Conservation (phyloP, 768 basidiomycete genomes). For the Symmetrospora coprosmae region DNA sequence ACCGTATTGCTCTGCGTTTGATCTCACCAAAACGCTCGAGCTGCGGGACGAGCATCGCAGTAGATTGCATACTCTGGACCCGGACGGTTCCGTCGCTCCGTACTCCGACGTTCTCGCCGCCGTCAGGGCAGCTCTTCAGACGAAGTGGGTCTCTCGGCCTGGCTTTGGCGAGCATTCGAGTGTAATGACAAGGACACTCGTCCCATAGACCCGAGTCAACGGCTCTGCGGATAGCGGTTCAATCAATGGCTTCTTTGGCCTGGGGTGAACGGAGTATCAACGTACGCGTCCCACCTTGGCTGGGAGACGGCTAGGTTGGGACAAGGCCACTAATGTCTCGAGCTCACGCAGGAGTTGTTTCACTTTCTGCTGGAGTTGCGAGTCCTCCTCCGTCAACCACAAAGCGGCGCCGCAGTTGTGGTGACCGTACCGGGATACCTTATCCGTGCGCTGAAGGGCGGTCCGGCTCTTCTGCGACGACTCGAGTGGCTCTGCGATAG, state of each 20-base stretch:
- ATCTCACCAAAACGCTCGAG: constrained; percentile 55
- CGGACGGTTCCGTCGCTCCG: constrained; percentile 13
- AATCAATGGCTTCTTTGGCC: constrained; percentile 35
- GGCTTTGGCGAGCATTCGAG: not conserved
- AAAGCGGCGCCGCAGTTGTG: not conserved
- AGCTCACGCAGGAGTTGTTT: constrained; percentile 46
- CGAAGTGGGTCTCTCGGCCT: not conserved
- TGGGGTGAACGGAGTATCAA: constrained; percentile 33
- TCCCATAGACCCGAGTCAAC: too few species aligned
- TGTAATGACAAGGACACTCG: too few species aligned
- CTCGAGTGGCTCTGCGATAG: constrained; percentile 26
- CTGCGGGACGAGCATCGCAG: constrained; percentile 43
- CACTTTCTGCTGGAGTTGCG: constrained; percentile 60
- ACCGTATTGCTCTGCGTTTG: constrained; percentile 55
- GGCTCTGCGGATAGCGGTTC: constrained; percentile 35
- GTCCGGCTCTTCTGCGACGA: not conserved
- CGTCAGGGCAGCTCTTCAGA: not conserved
- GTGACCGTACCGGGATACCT: constrained; percentile 27
- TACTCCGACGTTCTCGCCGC: too few species aligned
- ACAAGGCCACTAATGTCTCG: too few species aligned
- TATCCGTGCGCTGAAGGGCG: not conserved
- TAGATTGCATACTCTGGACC: constrained; percentile 38
- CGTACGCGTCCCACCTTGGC: constrained; percentile 24
- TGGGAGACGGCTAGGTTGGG: not conserved
- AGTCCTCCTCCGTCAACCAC: constrained; percentile 23